A percentile compares a stretch with the other conserved stretches of the same genome.
These are phyloP conservation scores for Hypoxylon perforatum DNA, from an alignment of 495 filamentous ascomycete species.

Conservation along the genomic window DNA sequence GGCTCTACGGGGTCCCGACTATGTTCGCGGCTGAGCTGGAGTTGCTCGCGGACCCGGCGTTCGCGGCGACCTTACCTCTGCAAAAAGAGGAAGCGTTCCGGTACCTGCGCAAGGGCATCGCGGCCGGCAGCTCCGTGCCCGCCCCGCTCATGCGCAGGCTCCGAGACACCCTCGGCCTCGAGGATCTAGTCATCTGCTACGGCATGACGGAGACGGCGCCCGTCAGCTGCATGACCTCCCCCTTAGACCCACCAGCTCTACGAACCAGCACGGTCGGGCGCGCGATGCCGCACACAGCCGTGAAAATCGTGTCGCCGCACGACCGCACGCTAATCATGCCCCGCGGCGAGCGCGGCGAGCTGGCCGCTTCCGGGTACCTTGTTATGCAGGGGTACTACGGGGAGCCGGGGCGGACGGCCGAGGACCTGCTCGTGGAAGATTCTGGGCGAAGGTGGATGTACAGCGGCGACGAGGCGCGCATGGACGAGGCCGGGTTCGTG, in stretches of 20 bases:
- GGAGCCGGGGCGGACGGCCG: constrained; percentile 72
- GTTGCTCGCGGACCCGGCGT: constrained; percentile 67
- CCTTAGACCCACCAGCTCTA: constrained; percentile 81
- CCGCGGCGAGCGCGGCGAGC: constrained; percentile 76
- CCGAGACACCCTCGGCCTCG: constrained; percentile 79
- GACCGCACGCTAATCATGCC: constrained; percentile 69
- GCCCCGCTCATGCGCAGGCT: constrained; percentile 85
- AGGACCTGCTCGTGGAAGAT: constrained; percentile 74
- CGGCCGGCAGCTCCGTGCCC: constrained; percentile 87
- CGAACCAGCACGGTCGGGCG: constrained; percentile 80
- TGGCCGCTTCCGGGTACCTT: constrained; percentile 85
- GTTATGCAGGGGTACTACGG: constrained; percentile 93
- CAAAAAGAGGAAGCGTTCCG: constrained; percentile 67
- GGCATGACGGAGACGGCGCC: constrained; percentile 98
- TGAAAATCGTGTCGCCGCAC: constrained; percentile 80
- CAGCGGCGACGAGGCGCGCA: constrained; percentile 91
- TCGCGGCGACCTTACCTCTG: constrained; percentile 44
- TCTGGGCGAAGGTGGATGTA: constrained; percentile 60
- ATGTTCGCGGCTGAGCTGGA: constrained; percentile 95
- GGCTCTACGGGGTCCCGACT: constrained; percentile 91
- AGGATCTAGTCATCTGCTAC: constrained; percentile 93
- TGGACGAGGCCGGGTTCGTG: constrained; percentile 78
- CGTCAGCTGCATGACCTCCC: constrained; percentile 91
- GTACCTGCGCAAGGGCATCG: constrained; percentile 86
- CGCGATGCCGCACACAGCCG: constrained; percentile 77